Evolutionary conservation across 495 filamentous ascomycete species (phyloP), one percentile per base, ranked within the genome.

Genomic region (Penicillium arizonense): DNA sequence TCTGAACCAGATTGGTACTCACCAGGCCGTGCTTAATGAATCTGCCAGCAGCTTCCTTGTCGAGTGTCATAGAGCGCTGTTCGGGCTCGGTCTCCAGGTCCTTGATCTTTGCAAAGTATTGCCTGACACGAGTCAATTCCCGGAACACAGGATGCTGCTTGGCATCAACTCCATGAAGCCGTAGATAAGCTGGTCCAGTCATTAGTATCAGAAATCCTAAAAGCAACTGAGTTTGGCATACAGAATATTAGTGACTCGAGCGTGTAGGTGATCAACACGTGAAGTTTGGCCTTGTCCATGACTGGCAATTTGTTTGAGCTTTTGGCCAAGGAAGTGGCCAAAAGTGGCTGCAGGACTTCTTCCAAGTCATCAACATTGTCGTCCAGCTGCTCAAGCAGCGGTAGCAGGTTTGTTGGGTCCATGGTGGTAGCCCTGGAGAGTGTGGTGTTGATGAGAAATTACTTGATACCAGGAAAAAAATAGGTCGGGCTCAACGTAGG

Each of bases 91-190:
- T 69, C 63, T 89, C 82, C 44, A 82, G 71, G 30, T 64, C 70
- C 64, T 95, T 88, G 61, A 97, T 91, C 74, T 97, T 98, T n/a
- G 83, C 83, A 62, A 95, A 91, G 69, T 97, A 97, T 66, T 91
- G 87, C 65, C 82, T 89, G 45, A 97, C 86, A 43, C 94, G 82
- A 4, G 82, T 84, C 47, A 98, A 77, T 74, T 98, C 94, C 41
- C 74, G 75, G 71, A 88, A 93, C 48, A 97, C 82, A 21, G 91
- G 81, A 62, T 97, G 95, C 45, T 89, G 79, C 65, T 87, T 89
- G 11, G 89, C 83, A 63, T 96, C 82, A 8, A 85, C 81, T 40
- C 86, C 90, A 58, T 90, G 87, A 23, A 97, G 81, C 44, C 84
- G 82, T 23, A 98, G 73, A 55, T 89, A 87, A 36, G 88, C 90